Percentiles rank a stretch among this genome's conserved stretches.
Conservation (phyloP, 495 filamentous ascomycete species). For the Lasiosphaeria miniovina region DNA sequence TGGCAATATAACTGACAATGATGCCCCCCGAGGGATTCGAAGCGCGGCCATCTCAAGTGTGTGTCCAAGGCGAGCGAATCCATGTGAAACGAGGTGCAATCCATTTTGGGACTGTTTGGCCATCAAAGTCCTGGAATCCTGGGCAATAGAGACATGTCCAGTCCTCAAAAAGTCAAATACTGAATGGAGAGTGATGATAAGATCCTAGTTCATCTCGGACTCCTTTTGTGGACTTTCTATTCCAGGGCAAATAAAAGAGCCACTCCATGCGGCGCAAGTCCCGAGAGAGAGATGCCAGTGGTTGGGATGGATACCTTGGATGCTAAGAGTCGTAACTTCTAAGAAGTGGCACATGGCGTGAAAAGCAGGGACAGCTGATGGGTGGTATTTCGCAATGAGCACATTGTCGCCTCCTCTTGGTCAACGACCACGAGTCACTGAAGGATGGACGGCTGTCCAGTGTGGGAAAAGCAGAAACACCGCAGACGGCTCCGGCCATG, state of each 20-base stretch:
- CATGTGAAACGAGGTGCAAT: background rate
- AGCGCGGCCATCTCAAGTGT: background rate
- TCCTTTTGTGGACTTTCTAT: no score
- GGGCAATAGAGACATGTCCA: background rate
- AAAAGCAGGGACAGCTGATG: background rate
- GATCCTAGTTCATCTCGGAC: no score
- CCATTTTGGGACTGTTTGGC: background rate
- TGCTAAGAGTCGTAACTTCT: background rate
- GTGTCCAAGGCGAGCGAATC: background rate
- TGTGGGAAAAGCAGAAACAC: background rate
- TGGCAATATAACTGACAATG: background rate
- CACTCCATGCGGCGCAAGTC: no score
- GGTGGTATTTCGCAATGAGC: no score
- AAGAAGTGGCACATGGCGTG: background rate
- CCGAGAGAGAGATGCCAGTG: no score
- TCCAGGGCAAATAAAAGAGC: no score
- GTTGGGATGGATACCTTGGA: background rate
- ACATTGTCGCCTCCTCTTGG: no score
- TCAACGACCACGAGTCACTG: no score
- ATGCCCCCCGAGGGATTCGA: background rate
- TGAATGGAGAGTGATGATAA: no score
- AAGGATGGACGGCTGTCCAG: background rate
- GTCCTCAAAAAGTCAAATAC: no score
- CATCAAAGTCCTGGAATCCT: background rate
- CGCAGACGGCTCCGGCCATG: background rate